Base-by-base conservation (phyloP, 148 eudicot genomes). In the Vaccinium vitisidaea region DNA sequence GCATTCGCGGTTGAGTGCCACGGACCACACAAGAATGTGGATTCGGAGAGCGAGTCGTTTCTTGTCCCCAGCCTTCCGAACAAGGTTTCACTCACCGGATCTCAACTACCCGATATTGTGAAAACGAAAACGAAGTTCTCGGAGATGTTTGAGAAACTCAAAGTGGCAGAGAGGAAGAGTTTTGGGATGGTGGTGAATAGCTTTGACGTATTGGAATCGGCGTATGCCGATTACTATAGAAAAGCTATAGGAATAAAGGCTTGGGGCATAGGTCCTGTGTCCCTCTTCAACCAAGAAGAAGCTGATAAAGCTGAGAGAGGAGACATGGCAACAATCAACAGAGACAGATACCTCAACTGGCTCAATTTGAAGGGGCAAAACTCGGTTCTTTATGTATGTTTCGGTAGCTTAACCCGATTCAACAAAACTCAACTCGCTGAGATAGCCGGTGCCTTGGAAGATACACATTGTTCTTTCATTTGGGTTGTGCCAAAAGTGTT, bases 211-310 rank as follows among this genome's bases (percentile, higher is more conserved):
- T 73, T 92, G 27, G 94, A 92, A 83, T 56, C 83, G 0, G 84
- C 69, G 79, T 92, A 92, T 63, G 91, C 86, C 0, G 90, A 89
- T 69, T 92, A 89, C 83, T 92, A 84, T 32, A 67, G 81, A 15
- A 78, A 85, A 46, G 84, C 81, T 65, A 84, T 92, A 32, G 89
- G 89, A 32, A 87, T 87, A 4, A 92, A 82, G 78, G 85, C 92
- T 56, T 92, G 94, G 94, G 86, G 85, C 63, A 83, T 92, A 12
- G 94, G 94, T 14, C 94, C 94, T 0, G 87, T 90, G 80, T 88
- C 85, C 30, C 49, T 92, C 1, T 86, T 89, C 79, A 87, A 88
- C 16, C 81, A 65, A 27, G 82, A 77, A 5, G 79, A 84, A 30
- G 87, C 82, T 27, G 88, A 84, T 73, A 87, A 87, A 25, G 83